Base-by-base conservation (phyloP, 2,329 filamentous ascomycete genomes). In the Colletotrichum godetiae region DNA sequence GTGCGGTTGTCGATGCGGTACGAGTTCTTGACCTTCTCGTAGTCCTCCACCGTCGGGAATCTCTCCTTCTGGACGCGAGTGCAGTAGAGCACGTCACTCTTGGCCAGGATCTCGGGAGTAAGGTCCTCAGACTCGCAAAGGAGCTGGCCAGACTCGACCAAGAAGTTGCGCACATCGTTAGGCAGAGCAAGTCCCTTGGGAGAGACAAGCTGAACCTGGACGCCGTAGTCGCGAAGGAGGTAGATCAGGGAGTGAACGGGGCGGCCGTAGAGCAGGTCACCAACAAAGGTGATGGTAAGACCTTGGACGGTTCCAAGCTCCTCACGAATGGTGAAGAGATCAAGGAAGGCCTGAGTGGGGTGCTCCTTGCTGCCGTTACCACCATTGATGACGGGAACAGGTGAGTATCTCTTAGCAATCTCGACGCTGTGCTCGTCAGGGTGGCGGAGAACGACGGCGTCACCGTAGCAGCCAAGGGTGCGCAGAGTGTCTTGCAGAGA, bases 291-390 rank as follows among this genome's bases (percentile, higher is more conserved):
- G 80, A 99, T 97, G 57, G 95, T 98, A 76, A 99, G 88, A 65
- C 96, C 96, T 80, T 96, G 95, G 69, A 98, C 96, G 0, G 95
- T 98, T 76, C 97, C 97, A 10, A 98, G 89, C 84, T 99, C 97
- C 84, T 99, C 97, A 77, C 97, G 94, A 80, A 99, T 99, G 67
- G 97, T 98, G 88, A 98, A 99, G 71, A 99, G 92, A 80, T 99
- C 97, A 27, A 99, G 88, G 89, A 99, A 97, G 0, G 97, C 97
- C 85, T 99, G 97, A 0, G 97, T 99, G 0, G 97, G 97, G 85
- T 99, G 97, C 86, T 99, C 97, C 78, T 94, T 92, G 84, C 93
- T 95, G 76, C 97, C 97, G 82, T 99, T 99, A 63, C 97, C 97
- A 76, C 95, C 97, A 81, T 99, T 99, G 88, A 99, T 96, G 80